phyloP scores from a whole-genome alignment of 805 yeast species.

The Ogataea haglerorum region DNA sequence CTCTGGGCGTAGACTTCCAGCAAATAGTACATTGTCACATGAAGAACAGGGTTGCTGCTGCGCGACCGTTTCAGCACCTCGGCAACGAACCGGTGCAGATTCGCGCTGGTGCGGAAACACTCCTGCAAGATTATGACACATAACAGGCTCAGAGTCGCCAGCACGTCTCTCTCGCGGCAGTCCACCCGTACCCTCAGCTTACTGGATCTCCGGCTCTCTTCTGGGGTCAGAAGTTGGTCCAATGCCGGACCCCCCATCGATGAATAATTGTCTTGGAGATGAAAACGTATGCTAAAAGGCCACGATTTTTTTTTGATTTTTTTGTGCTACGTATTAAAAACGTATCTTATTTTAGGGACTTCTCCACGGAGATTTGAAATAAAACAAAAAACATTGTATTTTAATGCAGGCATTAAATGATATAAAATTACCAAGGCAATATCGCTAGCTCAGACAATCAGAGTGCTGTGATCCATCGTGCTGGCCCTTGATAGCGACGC shows the following conservation, averaged over 20 bases:
- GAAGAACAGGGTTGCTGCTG: slow-evolving; percentile 59
- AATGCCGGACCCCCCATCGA: slow-evolving; percentile 5
- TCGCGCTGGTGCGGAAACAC: slow-evolving; percentile 1
- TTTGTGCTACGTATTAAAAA: slow-evolving; percentile 2
- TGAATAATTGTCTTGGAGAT: not conserved
- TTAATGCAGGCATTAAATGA: not conserved
- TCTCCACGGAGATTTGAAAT: not conserved
- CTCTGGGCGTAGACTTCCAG: slow-evolving; percentile 31
- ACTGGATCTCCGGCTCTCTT: not conserved
- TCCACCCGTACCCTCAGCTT: not conserved
- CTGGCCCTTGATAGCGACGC: not conserved
- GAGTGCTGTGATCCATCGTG: not conserved
- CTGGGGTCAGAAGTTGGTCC: slow-evolving; percentile 10
- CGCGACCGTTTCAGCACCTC: slow-evolving; percentile 50
- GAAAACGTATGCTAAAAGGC: not conserved
- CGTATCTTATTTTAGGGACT: not conserved
- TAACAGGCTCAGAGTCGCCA: slow-evolving; percentile 1
- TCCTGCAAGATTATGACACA: slow-evolving; percentile 13
- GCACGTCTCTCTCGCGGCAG: not conserved
- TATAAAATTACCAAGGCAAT: not conserved
- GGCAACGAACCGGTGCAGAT: slow-evolving; percentile 30
- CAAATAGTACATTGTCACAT: slow-evolving; percentile 63
- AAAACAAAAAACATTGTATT: not conserved
- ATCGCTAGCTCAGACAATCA: not conserved
- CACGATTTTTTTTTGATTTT: not conserved